phyloP scores from a whole-genome alignment of 805 yeast genomes.

The Wickerhamiella musiphila region DNA sequence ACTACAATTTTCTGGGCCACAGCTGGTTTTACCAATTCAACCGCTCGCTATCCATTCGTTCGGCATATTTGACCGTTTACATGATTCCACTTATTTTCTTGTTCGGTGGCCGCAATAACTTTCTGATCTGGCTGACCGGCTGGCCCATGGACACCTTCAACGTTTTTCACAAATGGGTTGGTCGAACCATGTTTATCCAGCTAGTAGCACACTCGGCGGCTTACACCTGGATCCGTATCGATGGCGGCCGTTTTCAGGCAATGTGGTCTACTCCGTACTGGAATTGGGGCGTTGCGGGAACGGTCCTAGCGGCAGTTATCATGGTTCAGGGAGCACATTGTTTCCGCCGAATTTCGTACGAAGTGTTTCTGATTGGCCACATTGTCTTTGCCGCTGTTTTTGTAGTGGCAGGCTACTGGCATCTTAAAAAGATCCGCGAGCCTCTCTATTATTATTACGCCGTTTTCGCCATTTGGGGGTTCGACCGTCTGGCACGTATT shows the following conservation, averaged over 20 bases:
- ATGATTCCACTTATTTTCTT: conserved; percentile 37
- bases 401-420: conserved; percentile 40
- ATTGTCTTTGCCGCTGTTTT: conserved; percentile 36
- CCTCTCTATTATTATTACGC: conserved; percentile 34
- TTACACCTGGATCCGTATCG: conserved; percentile 26
- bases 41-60: conserved; percentile 2
- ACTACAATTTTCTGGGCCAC: background rate
- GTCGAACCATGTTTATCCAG: conserved; percentile 31
- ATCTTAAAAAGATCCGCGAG: conserved; percentile 28
- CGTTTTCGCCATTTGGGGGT: conserved; percentile 46
- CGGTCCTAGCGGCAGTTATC: conserved; percentile 27
- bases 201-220: conserved; percentile 37
- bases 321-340: conserved; percentile 32
- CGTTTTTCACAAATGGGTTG: conserved; percentile 44
- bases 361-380: conserved; percentile 37
- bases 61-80: conserved; percentile 8
- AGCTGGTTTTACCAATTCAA: background rate
- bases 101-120: conserved; percentile 54
- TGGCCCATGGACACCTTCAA: conserved; percentile 38
- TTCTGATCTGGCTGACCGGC: conserved; percentile 39
- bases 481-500: conserved; percentile 43
- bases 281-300: conserved; percentile 28
- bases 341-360: conserved; percentile 39
- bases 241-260: conserved; percentile 25
- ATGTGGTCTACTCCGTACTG: conserved; percentile 8